A percentile compares a stretch with the other conserved stretches of the same genome.
These are phyloP conservation scores for Lepraria neglecta DNA, from an alignment of 495 filamentous ascomycete genomes.

Conservation along the genomic window DNA sequence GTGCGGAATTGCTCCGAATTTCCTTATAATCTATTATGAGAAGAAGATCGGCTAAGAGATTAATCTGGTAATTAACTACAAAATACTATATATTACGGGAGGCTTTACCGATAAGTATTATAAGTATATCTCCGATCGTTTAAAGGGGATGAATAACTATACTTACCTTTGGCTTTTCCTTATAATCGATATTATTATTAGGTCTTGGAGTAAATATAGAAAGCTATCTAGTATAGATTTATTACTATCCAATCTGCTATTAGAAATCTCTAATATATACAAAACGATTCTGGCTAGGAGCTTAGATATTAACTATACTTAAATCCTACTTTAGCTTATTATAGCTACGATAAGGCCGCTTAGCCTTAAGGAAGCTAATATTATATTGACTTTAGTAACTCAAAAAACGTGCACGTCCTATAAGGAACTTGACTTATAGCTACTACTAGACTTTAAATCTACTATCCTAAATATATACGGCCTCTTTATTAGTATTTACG, in stretches of 20 bases:
- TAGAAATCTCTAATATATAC: conserved; percentile 33
- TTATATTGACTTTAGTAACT: conserved; percentile 35
- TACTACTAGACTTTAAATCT: conserved; percentile 25
- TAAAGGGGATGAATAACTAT: conserved; percentile 37
- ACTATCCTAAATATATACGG: conserved; percentile 36
- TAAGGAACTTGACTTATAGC: conserved; percentile 27
- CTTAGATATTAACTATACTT: conserved; percentile 19
- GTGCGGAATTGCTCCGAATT: too few relatives aligned
- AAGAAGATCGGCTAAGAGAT: conserved; percentile 39
- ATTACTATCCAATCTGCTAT: conserved; percentile 30
- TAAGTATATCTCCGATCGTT: conserved; percentile 24
- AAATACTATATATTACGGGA: conserved; percentile 23
- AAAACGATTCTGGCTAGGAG: conserved; percentile 33
- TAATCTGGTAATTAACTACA: conserved; percentile 36
- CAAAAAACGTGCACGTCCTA: conserved; percentile 22
- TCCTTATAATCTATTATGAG: too few relatives aligned
- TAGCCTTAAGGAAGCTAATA: conserved; percentile 34
- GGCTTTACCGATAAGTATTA: conserved; percentile 17
- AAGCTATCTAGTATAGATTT: conserved; percentile 26
- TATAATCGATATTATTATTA: conserved; percentile 33
- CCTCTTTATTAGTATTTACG: conserved; percentile 35
- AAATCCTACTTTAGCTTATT: conserved; percentile 37
- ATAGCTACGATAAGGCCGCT: conserved; percentile 35
- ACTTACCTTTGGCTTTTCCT: conserved; percentile 46
- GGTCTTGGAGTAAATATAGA: conserved; percentile 24